Evolutionary conservation across 1,139 yeast species (phyloP), one percentile per base, ranked within the genome.

Genomic region (Debaryomyces udenii): DNA sequence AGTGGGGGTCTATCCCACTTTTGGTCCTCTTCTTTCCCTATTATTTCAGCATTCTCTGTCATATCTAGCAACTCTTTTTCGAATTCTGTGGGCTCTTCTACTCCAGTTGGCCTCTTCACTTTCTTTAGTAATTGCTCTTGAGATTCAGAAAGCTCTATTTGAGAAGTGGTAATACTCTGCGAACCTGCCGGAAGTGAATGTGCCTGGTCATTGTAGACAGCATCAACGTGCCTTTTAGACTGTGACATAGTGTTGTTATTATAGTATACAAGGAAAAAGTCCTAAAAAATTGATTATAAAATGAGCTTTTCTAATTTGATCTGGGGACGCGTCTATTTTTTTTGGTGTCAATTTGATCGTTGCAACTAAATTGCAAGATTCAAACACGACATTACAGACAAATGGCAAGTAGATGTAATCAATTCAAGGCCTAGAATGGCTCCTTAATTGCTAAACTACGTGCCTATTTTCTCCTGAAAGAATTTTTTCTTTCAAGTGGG

Each of bases 21-120:
- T 55, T 83, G 89, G 42, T 72, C 79, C 39, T 67, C 76, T 39
- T 65, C 70, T 16, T 49, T 52, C 10, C 57, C 61, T 13, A 59
- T 43, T 13, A 55, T 55, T 13, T 40, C 41, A 9, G 48, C 57
- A 35, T 59, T 43, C 51, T 66, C 68, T 18, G 83, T 78, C 87
- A 86, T 83, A 9, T 70, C 66, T 14, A 79, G 59, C 45, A 86
- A 67, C 51, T 85, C 88, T 49, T 76, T 67, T 56, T 85, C 93
- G 56, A 86, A 86, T 24, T 71, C 70, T 13, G 89, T 78, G 2
- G 83, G 80, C 48, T 76, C 82, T 37, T 49, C 72, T 31, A 44
- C 55, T 37, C 61, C 68, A 46, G 54, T 63, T 2, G 74, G 71
- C 31, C 62, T 54, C 39, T 65, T 66, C 16, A 68, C 58, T 45